Conservation (phyloP, 306 rosid genomes). For the Dryas drummondii region DNA sequence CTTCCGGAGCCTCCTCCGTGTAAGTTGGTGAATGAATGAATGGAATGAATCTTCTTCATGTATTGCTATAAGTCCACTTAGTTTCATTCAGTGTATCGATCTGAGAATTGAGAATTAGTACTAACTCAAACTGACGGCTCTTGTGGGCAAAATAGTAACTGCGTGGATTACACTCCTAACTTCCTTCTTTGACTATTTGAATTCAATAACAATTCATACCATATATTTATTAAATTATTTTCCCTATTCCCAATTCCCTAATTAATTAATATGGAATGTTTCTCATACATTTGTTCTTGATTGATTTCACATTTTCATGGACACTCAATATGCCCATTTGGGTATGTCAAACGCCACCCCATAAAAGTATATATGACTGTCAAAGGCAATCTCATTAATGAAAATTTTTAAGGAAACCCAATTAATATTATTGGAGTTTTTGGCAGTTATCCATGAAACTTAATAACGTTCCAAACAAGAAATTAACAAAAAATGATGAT, state of each 20-base stretch:
- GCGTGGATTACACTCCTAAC: not conserved
- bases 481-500: not conserved
- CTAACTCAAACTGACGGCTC: not conserved
- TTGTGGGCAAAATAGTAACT: too few relatives aligned
- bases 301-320: not conserved
- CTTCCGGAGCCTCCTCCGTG: slow-evolving; percentile 15
- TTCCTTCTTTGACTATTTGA: not conserved
- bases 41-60: not conserved
- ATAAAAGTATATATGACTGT: not conserved
- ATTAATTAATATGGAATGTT: not conserved
- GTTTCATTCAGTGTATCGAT: not conserved
- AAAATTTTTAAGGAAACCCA: not conserved
- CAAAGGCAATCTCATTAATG: not conserved
- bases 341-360: not conserved
- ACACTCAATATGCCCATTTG: not conserved
- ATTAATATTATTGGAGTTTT: not conserved
- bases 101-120: not conserved
- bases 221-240: not conserved
- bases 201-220: not conserved
- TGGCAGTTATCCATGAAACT: not conserved
- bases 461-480: not conserved
- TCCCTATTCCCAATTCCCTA: not conserved
- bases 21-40: slow-evolving; percentile 21
- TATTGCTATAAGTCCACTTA: not conserved
- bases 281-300: not conserved